Percentiles rank a stretch among this genome's conserved stretches.
phyloP scores from a whole-genome alignment of 495 filamentous ascomycete species.

The Neurospora sp. region DNA sequence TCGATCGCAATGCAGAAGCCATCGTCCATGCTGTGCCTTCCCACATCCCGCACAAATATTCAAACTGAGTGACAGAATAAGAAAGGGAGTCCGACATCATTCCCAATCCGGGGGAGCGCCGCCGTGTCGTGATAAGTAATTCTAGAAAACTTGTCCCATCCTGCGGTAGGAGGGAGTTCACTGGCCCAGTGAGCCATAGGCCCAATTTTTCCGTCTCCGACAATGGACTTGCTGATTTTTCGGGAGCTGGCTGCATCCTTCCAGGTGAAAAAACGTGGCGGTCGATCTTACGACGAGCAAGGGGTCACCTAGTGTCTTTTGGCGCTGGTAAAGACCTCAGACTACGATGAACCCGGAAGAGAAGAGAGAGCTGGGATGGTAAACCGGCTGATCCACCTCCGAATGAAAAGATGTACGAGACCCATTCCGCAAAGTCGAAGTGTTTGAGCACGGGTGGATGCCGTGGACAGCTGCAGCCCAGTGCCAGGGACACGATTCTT shows the following conservation, averaged over 20 bases:
- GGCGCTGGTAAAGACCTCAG: background rate
- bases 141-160: background rate
- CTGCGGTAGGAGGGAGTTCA: background rate
- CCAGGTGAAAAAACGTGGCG: background rate
- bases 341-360: background rate
- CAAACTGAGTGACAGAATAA: background rate
- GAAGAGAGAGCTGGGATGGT: background rate
- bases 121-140: background rate
- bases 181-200: background rate
- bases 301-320: background rate
- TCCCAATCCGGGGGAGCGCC: background rate
- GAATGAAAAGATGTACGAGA: background rate
- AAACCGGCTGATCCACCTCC: background rate
- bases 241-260: background rate
- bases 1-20: background rate
- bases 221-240: background rate
- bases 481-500: background rate
- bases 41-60: background rate
- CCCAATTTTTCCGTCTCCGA: background rate
- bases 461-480: background rate
- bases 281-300: background rate
- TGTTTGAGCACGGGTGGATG: background rate
- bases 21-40: background rate
- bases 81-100: background rate
- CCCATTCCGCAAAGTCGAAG: background rate